Evolutionary conservation across 2,329 filamentous ascomycete species (phyloP).

Genomic region (Talaromyces sp.): DNA sequence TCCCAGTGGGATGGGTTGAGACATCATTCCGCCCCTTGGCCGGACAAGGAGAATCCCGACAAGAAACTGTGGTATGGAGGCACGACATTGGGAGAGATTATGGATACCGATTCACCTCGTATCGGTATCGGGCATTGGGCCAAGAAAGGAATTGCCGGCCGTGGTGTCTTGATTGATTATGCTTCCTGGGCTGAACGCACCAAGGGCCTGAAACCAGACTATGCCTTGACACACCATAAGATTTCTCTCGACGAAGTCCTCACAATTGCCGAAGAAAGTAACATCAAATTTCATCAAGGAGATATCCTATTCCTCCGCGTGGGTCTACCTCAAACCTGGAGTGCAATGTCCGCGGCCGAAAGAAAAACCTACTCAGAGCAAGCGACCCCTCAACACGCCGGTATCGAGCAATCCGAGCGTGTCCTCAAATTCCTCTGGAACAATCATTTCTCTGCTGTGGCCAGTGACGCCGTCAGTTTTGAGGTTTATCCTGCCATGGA

Average conservation of each 20-base stretch:
- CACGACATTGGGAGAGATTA: conserved; percentile 32
- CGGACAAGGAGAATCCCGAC: conserved; percentile 26
- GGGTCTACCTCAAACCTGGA: conserved; percentile 33
- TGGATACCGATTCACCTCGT: conserved; percentile 26
- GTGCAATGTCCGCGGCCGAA: conserved; percentile 25
- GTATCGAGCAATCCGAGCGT: conserved; percentile 36
- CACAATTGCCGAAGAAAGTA: conserved; percentile 31
- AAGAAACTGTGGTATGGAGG: conserved; percentile 30
- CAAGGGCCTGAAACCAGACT: conserved; percentile 27
- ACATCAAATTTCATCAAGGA: conserved; percentile 32
- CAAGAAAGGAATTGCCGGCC: conserved; percentile 35
- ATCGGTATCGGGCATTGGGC: conserved; percentile 38
- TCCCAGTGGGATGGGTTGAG: conserved; percentile 53
- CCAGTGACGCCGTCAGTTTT: conserved; percentile 55
- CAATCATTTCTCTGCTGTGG: conserved; percentile 54
- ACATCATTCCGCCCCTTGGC: conserved; percentile 45
- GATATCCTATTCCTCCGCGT: conserved; percentile 39
- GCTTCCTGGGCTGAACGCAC: conserved; percentile 30
- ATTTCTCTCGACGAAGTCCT: conserved; percentile 33
- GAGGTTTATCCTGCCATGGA: conserved; percentile 46
- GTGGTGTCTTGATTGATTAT: conserved; percentile 39
- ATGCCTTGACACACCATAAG: conserved; percentile 28
- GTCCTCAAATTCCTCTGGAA: conserved; percentile 57
- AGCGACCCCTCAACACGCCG: conserved; percentile 29
- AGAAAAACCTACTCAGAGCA: conserved; percentile 29